Percentiles rank a stretch among this genome's conserved stretches.
Evolutionary conservation across 1,284 basidiomycete species (phyloP).

Genomic region (Sporisorium graminicola): DNA sequence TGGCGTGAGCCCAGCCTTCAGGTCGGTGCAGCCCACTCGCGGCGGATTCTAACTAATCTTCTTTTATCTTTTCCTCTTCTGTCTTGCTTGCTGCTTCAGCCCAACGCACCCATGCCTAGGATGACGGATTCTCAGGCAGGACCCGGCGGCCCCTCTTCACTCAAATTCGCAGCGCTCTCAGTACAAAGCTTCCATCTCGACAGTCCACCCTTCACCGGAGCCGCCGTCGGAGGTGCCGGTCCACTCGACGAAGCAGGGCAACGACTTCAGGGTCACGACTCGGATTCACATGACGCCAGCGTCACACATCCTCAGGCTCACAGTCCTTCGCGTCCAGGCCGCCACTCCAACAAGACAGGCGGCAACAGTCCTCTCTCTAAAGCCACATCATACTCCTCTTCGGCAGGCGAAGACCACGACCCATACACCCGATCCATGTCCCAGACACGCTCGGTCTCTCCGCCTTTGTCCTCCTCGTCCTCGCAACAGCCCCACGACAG

Average conservation of each 20-base stretch:
- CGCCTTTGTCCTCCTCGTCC: neutral
- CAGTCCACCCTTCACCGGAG: constrained; percentile 67
- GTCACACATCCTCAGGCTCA: constrained; percentile 13
- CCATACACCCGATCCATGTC: constrained; percentile 47
- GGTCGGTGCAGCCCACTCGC: neutral
- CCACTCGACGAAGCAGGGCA: constrained; percentile 52
- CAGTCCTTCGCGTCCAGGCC: constrained; percentile 13
- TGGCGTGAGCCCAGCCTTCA: neutral
- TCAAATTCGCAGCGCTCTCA: constrained; percentile 65
- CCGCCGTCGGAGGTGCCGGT: constrained; percentile 57
- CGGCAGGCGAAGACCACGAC: constrained; percentile 23
- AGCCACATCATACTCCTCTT: constrained; percentile 3
- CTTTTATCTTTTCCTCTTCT: neutral
- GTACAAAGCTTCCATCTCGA: constrained; percentile 68
- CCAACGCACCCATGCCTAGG: constrained; percentile 55
- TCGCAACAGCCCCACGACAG: constrained; percentile 20
- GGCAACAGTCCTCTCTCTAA: constrained; percentile 31
- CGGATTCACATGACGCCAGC: constrained; percentile 20
- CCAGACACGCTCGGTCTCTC: constrained; percentile 18
- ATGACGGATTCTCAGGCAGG: constrained; percentile 65
- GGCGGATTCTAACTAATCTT: constrained; percentile 15
- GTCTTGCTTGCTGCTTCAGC: constrained; percentile 13
- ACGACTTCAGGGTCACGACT: constrained; percentile 27
- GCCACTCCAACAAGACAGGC: constrained; percentile 12
- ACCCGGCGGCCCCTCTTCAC: constrained; percentile 56